These are phyloP conservation scores for Dictyostelium capitatum DNA, from an alignment of 78 protist species.

Conservation along the genomic window DNA sequence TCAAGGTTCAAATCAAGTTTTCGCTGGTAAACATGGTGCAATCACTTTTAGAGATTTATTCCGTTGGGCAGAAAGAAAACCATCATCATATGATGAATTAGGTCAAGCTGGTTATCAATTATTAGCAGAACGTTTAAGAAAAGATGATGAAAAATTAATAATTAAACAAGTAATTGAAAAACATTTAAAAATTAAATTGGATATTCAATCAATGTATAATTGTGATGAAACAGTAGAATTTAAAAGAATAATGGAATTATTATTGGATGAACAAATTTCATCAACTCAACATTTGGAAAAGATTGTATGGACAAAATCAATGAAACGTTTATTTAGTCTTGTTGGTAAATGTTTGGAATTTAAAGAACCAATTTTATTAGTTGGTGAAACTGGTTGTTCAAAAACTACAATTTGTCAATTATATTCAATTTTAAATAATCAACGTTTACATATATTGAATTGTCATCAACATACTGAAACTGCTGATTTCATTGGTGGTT, in stretches of 20 bases:
- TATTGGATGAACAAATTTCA: background rate
- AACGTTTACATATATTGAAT: conserved; percentile 91
- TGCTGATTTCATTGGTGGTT: conserved; percentile 98
- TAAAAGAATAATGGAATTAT: conserved; percentile 13
- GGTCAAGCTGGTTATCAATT: conserved; percentile 96
- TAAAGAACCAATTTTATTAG: conserved; percentile 97
- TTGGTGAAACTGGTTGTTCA: conserved; percentile 99
- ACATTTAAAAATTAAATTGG: conserved; percentile 82
- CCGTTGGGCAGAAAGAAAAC: conserved; percentile 97
- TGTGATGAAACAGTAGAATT: conserved; percentile 38
- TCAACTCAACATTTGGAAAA: conserved; percentile 54
- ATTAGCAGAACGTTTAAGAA: conserved; percentile 96
- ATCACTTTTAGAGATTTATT: conserved; percentile 99
- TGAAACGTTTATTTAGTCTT: conserved; percentile 91
- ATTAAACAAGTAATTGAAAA: conserved; percentile 86
- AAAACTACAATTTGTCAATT: conserved; percentile 98
- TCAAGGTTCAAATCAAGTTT: conserved; percentile 80
- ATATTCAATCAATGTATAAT: conserved; percentile 71
- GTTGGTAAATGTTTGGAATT: conserved; percentile 87
- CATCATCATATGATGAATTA: conserved; percentile 82
- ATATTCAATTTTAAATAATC: conserved; percentile 45
- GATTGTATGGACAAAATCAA: conserved; percentile 93
- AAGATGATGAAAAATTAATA: conserved; percentile 87
- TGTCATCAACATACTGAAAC: conserved; percentile 99
- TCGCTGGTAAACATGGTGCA: conserved; percentile 96